Conservation (phyloP, 441 rosid species). For the Corymbia calophylla region DNA sequence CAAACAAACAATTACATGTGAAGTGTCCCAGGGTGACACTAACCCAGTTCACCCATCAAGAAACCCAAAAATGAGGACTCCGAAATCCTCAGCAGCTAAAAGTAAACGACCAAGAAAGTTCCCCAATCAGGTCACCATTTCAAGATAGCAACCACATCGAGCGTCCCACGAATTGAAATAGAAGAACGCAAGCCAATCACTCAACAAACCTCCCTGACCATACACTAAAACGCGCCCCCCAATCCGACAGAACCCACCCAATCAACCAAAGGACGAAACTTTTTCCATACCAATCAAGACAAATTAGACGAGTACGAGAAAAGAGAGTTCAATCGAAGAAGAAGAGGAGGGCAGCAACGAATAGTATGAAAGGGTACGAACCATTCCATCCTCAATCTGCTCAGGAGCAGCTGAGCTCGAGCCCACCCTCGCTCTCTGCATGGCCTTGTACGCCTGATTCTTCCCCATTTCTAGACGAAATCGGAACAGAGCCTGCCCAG, state of each 20-base stretch:
- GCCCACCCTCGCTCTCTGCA: slow-evolving; percentile 91
- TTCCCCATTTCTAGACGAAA: slow-evolving; percentile 52
- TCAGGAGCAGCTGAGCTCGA: slow-evolving; percentile 76
- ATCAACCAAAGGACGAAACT: not conserved
- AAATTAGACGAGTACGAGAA: not conserved
- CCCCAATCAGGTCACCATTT: not conserved
- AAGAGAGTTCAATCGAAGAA: not conserved
- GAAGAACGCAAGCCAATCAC: not conserved
- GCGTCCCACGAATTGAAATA: not conserved
- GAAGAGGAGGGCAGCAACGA: no score
- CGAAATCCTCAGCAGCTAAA: not conserved
- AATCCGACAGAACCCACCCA: not conserved
- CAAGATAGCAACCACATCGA: not conserved
- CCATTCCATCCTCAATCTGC: slow-evolving; percentile 97
- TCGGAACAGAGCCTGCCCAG: not conserved
- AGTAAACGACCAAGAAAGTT: not conserved
- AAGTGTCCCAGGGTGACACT: not conserved
- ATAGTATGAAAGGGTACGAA: slow-evolving; percentile 78
- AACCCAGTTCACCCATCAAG: not conserved
- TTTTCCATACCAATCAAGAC: not conserved
- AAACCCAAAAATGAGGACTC: not conserved
- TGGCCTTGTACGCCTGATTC: slow-evolving; percentile 97
- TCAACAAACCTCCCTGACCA: not conserved
- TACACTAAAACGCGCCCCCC: not conserved
- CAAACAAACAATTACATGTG: not conserved